Base-by-base conservation (phyloP, 345 rosid genomes). In the Camelina sativa region DNA sequence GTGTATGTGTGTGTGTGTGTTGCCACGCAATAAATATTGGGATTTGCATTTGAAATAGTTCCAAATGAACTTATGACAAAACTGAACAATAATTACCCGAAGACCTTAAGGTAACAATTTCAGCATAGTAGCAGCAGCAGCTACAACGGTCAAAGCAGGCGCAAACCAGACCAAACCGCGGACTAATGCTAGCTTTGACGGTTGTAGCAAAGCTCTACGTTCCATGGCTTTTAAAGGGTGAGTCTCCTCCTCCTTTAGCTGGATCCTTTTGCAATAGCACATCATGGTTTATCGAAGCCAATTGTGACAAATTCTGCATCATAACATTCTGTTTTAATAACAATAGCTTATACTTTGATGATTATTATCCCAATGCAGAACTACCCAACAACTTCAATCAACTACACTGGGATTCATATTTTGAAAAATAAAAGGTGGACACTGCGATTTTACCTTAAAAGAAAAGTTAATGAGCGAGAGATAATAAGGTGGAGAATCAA, bases 231-330 rank as follows among this genome's bases (percentile, higher is more conserved):
- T 80, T 81, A 59, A 88, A 82, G 0, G 89, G 91, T 20, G 88
- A 86, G 64, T 62, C 57, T 40, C 62, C 70, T 62, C 70, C 65
- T 56, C 73, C 72, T 71, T 74, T 86, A 4, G 86, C 67, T 25
- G 91, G 59, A 85, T 90, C 87, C 79, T 82, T 88, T 82, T 90
- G 92, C 65, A 90, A 48, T 20, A 85, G 77, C 72, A 90, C 89
- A 38, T 88, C 96, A 65, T 86, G 91, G 72, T 90, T 90, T 55
- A 90, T 90, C 12, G 90, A 81, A 32, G 96, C 96, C 83, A 90
- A 76, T 72, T 90, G 96, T 15, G 93, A 90, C 74, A 88, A 73
- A 74, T 90, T 90, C 96, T 90, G 93, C 82, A 83, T 13, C 73
- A 72, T 22, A 5, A 30, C 4, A 65, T 59, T 19, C 55, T 32